Base-by-base conservation (phyloP, 768 basidiomycete species). In the Hemileccinum impolitum region DNA sequence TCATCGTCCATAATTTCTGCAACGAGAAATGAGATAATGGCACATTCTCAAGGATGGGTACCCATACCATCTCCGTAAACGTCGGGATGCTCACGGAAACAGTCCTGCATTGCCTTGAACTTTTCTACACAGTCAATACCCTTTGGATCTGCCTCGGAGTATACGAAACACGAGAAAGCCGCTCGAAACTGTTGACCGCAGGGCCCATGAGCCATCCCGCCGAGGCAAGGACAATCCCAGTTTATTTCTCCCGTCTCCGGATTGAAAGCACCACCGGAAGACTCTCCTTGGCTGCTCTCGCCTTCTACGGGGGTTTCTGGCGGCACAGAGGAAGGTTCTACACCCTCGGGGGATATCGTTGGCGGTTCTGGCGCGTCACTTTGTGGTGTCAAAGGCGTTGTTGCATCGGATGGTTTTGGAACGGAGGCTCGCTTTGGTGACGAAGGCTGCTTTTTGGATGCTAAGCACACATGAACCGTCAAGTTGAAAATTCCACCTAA, bases 191-290 rank as follows among this genome's bases (percentile, higher is more conserved):
- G 79, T 52, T 78, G 76, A 9, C 96, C 96, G 62, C 96, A 99
- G 10, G 94, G 93, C 6, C 96, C 95, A 63, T 98, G 78, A 10
- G 95, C 95, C 96, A 99, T 97, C 43, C 96, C 96, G 28, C 96
- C 96, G 8, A 99, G 82, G 67, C 96, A 98, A 1, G 96, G 93
- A 68, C 96, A 99, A 65, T 97, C 96, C 96, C 96, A 99, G 73
- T 99, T 99, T 62, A 99, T 98, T 78, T 97, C 94, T 38, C 96
- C 96, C 2, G 96, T 99, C 54, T 82, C 93, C 17, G 94, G 94
- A 71, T 99, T 88, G 76, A 81, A 98, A 5, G 96, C 95, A 34
- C 79, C 79, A 23, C 65, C 65, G 1, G 66, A 57, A 41, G 66
- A 48, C 50, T 59, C 64, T 47, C 40, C 68, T 19, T 63, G 63